Percentiles rank a stretch among this genome's conserved stretches.
Conservation (phyloP, 2,329 filamentous ascomycete genomes). For the Botrytis byssoidea region DNA sequence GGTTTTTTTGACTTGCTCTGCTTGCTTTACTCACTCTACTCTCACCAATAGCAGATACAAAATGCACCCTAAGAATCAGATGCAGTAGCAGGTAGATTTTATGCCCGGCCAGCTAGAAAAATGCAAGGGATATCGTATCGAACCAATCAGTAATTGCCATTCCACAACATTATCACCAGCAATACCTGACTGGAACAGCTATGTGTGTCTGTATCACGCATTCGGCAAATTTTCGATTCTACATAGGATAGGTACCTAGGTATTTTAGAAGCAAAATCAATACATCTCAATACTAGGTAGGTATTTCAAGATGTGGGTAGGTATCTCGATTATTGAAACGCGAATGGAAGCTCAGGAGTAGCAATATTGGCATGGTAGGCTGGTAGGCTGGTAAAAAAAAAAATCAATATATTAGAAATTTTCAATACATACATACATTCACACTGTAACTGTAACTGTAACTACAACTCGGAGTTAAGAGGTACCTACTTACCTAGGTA, state of each 20-base stretch:
- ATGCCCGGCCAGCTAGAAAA: not conserved
- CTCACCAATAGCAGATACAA: not conserved
- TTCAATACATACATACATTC: not conserved
- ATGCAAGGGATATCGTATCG: not conserved
- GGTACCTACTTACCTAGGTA: not conserved
- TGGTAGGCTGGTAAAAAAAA: too few relatives aligned
- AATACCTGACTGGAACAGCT: not conserved
- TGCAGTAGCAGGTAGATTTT: not conserved
- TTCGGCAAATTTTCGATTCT: not conserved
- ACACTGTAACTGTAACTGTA: not conserved
- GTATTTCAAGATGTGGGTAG: not conserved
- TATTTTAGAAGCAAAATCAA: not conserved
- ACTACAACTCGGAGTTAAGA: not conserved
- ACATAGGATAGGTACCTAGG: not conserved
- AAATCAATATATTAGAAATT: not conserved
- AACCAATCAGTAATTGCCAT: not conserved
- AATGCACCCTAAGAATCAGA: not conserved
- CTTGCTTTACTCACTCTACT: not conserved
- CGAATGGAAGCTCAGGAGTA: not conserved
- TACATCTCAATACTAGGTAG: not conserved
- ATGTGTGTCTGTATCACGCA: not conserved
- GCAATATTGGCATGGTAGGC: not conserved
- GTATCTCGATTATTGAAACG: not conserved
- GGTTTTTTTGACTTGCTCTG: not conserved
- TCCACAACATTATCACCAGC: not conserved